These are phyloP conservation scores for Rhamnella rubrinervis DNA, from an alignment of 331 rosid genomes.

Conservation along the genomic window DNA sequence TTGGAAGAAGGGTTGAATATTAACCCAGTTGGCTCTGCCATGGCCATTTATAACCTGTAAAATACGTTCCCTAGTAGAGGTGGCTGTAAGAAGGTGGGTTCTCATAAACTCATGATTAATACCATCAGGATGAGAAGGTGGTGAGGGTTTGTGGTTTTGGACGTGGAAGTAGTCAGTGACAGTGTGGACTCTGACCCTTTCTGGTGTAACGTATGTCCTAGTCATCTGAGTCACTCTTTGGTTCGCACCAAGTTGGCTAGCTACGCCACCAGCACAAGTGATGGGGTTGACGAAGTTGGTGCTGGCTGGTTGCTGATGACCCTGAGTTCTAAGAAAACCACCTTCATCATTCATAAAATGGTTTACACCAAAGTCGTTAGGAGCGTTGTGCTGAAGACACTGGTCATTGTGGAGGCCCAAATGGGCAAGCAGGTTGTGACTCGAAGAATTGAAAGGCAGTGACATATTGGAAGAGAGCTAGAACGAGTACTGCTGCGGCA, in stretches of 20 bases:
- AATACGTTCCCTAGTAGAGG: conserved; percentile 7
- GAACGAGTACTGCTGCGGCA: too few relatives aligned
- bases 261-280: not conserved
- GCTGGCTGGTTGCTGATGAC: too few relatives aligned
- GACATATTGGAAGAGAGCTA: not conserved
- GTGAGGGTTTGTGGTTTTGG: not conserved
- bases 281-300: not conserved
- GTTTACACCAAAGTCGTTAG: too few relatives aligned
- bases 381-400: too few relatives aligned
- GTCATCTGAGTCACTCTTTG: conserved; percentile 1
- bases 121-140: not conserved
- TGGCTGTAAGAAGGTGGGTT: conserved; percentile 2
- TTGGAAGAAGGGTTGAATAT: too few relatives aligned
- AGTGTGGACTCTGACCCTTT: conserved; percentile 5
- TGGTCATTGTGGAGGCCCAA: too few relatives aligned
- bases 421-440: too few relatives aligned
- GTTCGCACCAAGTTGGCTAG: conserved; percentile 1
- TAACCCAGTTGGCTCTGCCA: too few relatives aligned
- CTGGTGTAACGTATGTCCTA: not conserved
- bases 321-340: not conserved
- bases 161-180: conserved; percentile 6
- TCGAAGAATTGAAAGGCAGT: not conserved
- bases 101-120: conserved; percentile 10
- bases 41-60: not conserved
- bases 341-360: too few relatives aligned